Evolutionary conservation across 345 rosid species (phyloP).

Genomic region (Arabidopsis arenosa): DNA sequence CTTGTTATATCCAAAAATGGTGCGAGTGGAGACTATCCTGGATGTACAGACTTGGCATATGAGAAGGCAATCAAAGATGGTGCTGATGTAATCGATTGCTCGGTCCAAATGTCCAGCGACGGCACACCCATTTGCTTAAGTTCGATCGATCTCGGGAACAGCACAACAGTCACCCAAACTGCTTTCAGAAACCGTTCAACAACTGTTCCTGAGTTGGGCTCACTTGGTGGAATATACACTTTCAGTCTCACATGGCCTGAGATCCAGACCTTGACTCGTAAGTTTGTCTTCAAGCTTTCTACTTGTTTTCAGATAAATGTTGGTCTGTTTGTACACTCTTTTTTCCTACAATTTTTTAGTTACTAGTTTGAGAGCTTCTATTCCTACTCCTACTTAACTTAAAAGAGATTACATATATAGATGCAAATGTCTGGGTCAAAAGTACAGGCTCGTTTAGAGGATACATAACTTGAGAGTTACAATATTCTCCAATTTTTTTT

Average conservation of each 20-base stretch:
- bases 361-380: conserved; percentile 6
- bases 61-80: conserved; percentile 69
- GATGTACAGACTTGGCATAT: conserved; percentile 85
- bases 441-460: conserved; percentile 1
- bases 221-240: conserved; percentile 55
- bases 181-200: conserved; percentile 43
- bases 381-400: neutral
- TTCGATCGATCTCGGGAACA: conserved; percentile 61
- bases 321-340: conserved; percentile 19
- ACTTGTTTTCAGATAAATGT: neutral
- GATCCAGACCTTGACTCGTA: conserved; percentile 64
- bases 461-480: conserved; percentile 4
- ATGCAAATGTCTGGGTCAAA: conserved; percentile 5
- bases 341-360: conserved; percentile 10
- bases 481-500: conserved; percentile 22
- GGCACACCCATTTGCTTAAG: conserved; percentile 69
- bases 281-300: conserved; percentile 41
- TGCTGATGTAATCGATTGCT: conserved; percentile 79
- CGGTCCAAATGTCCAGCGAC: conserved; percentile 86
- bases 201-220: conserved; percentile 53
- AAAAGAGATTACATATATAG: conserved; percentile 3
- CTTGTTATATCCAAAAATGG: conserved; percentile 74
- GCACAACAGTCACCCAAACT: conserved; percentile 52
- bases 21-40: conserved; percentile 96
- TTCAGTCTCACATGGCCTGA: conserved; percentile 73